Percentiles rank a stretch among this genome's conserved stretches.
Evolutionary conservation across 495 filamentous ascomycete species (phyloP).

Genomic region (Neurospora terricola): DNA sequence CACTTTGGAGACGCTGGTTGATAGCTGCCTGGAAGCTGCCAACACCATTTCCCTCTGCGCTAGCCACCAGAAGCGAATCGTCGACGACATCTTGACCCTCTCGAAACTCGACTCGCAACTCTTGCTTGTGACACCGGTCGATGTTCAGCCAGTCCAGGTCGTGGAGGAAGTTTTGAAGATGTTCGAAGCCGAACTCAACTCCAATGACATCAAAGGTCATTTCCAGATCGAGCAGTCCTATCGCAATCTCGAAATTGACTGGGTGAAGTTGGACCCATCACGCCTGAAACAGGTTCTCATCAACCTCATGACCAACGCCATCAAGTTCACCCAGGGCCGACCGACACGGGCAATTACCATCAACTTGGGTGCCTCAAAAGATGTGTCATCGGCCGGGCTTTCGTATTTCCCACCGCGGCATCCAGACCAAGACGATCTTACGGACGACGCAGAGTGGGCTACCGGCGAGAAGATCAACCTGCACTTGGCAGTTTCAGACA

Average conservation of each 20-base stretch:
- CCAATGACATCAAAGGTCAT: constrained; percentile 59
- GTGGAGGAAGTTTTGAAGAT: constrained; percentile 65
- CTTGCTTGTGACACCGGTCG: constrained; percentile 63
- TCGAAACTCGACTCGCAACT: constrained; percentile 81
- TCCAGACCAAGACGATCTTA: constrained; percentile 37
- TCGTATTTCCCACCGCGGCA: constrained; percentile 48
- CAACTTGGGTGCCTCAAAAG: constrained; percentile 54
- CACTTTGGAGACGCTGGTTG: constrained; percentile 24
- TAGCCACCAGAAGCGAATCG: constrained; percentile 67
- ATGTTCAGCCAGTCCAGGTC: constrained; percentile 58
- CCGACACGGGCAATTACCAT: constrained; percentile 55
- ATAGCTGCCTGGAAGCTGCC: constrained; percentile 60
- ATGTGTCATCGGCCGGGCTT: constrained; percentile 37
- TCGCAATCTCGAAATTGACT: constrained; percentile 51
- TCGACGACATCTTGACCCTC: constrained; percentile 74
- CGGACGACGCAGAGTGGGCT: constrained; percentile 55
- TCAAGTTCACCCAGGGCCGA: constrained; percentile 64
- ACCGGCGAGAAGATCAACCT: constrained; percentile 57
- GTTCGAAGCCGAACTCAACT: constrained; percentile 69
- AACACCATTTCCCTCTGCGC: constrained; percentile 78
- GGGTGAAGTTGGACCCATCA: constrained; percentile 71
- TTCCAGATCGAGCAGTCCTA: constrained; percentile 60
- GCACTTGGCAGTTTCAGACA: constrained; percentile 67
- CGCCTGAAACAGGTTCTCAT: constrained; percentile 70
- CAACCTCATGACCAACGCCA: constrained; percentile 70